Conservation (phyloP, 495 filamentous ascomycete genomes). For the Sabuloglossum arenarium region DNA sequence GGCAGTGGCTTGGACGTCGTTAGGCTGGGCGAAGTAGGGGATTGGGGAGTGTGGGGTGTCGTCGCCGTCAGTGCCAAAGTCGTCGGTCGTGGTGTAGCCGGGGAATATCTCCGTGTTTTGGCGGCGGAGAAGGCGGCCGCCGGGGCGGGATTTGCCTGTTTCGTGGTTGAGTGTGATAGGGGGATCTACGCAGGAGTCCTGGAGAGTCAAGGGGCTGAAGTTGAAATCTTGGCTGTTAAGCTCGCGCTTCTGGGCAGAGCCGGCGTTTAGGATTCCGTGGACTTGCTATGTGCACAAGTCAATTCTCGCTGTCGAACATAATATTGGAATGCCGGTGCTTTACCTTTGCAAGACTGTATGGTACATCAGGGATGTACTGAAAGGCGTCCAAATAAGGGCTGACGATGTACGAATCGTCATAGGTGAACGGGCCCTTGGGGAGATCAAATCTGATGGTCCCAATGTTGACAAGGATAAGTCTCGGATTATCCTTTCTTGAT, state of each 20-base stretch:
- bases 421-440: conserved; percentile 77
- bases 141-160: neutral
- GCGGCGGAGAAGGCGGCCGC: conserved; percentile 18
- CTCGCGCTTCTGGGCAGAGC: conserved; percentile 20
- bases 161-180: conserved; percentile 7
- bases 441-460: conserved; percentile 88
- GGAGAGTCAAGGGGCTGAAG: conserved; percentile 15
- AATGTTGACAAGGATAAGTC: conserved; percentile 64
- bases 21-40: conserved; percentile 55
- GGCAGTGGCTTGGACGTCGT: conserved; percentile 51
- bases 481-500: conserved; percentile 26
- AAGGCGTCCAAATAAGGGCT: conserved; percentile 76
- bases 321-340: neutral
- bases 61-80: conserved; percentile 65
- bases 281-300: conserved; percentile 22
- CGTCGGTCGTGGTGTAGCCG: conserved; percentile 82
- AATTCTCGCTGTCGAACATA: neutral
- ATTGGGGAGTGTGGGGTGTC: conserved; percentile 68
- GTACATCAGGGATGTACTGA: conserved; percentile 54
- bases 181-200: conserved; percentile 24
- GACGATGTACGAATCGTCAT: conserved; percentile 62
- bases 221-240: conserved; percentile 11
- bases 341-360: conserved; percentile 42
- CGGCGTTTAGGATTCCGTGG: conserved; percentile 45
- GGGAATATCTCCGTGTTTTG: conserved; percentile 29